These are phyloP conservation scores for Alternaria sp. DNA, from an alignment of 2,329 filamentous ascomycete genomes.

Conservation along the genomic window DNA sequence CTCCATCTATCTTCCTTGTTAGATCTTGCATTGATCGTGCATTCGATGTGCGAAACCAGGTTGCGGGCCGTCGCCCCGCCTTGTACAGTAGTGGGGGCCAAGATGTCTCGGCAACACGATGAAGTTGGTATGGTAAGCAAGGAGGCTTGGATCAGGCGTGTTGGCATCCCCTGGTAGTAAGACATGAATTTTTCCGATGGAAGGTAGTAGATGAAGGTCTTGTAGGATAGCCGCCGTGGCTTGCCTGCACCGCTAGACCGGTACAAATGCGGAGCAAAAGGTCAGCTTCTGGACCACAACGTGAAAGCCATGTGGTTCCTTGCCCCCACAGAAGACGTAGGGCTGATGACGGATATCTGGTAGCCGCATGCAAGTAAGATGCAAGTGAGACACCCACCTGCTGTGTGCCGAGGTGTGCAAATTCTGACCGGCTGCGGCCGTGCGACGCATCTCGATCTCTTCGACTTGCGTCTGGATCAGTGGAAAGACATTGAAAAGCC, in stretches of 20 bases:
- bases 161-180: neutral
- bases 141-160: neutral
- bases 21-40: neutral
- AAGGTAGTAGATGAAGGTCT: neutral
- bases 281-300: constrained; percentile 23
- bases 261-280: constrained; percentile 8
- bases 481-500: neutral
- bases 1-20: neutral
- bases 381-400: constrained; percentile 5
- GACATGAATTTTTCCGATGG: neutral
- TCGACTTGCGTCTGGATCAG: neutral
- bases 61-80: constrained; percentile 4
- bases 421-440: neutral
- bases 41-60: neutral
- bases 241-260: constrained; percentile 5
- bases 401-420: neutral
- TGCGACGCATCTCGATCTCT: neutral
- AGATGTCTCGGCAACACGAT: neutral
- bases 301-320: constrained; percentile 6
- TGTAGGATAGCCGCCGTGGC: constrained; percentile 14
- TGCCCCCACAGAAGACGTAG: constrained; percentile 3
- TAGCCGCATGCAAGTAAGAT: constrained; percentile 13
- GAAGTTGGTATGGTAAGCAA: neutral
- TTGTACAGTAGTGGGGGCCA: neutral
- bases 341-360: constrained; percentile 1